Evolutionary conservation across 2,329 filamentous ascomycete species (phyloP), one percentile per base, ranked within the genome.

Genomic region (Aspergillus caelatus): DNA sequence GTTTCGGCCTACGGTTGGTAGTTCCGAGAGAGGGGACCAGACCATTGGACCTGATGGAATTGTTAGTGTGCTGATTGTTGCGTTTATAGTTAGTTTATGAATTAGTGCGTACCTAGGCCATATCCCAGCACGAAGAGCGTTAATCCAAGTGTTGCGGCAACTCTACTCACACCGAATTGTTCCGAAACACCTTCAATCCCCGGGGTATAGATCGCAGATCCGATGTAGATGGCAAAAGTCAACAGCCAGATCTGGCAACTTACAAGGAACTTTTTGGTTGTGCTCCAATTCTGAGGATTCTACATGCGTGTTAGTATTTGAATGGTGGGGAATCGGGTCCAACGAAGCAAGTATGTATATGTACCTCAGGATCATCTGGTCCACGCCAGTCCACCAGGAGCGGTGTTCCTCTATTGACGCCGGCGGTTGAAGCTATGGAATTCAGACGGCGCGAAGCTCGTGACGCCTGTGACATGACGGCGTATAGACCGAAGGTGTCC

Each of bases 191-290:
- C 72, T 4, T 68, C 48, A 3, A 78, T 76, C 30, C 83, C 81
- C 0, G 84, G 78, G 0, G 81, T 79, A 67, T 85, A 86, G 36
- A 86, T 84, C 0, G 83, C 77, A 3, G 81, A 82, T 10, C 82
- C 83, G 36, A 82, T 79, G 70, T 86, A 87, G 52, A 86, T 80
- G 4, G 79, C 77, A 39, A 83, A 81, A 0, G 83, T 85, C 26
- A 70, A 57, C 1, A 85, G 65, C 59, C 80, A 83, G 64, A 85
- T 80, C 46, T 82, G 70, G 52, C 78, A 78, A 0, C 80, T 83
- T 16, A 83, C 79, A 62, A 80, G 79, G 60, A 77, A 66, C 43
- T 82, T 83, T 70, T 81, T 83, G 3, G 56, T 63, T 3, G 63
- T 67, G 2, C 78, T 77, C 83, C 82, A 85, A 64, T 84, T 84